Evolutionary conservation across 345 rosid genomes (phyloP), one percentile per base, ranked within the genome.

Genomic region (Lepidium aucheri): DNA sequence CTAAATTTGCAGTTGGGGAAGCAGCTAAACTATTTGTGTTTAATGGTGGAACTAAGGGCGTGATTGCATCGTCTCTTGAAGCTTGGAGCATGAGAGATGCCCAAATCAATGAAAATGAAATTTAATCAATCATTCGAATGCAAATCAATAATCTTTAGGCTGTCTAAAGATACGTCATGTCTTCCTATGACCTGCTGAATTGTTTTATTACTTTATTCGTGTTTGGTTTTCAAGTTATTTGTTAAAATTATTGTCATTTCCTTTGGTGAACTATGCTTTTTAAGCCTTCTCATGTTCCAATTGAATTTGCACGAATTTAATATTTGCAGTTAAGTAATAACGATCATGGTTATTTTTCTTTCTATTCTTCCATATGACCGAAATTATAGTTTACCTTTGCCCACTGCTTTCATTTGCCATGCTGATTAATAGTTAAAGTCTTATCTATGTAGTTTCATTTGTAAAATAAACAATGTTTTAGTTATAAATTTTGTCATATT

Each of bases 41-140:
- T 70, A 83, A 86, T 70, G 77, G 82, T 66, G 91, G 89, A 8
- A 62, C 80, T 9, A 40, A 6, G 2, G 34, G 59, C 60, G 84
- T 85, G 14, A 55, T 20, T 17, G 76, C 81, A 35, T 40, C 82
- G 24, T 73, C 68, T 6, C 40, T 85, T 12, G 76, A 66, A 58
- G 94, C 85, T 11, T 90, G 91, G 94, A 84, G 79, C 68, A 84
- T 86, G 85, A 76, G 80, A 47, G 74, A 72, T 26, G 91, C 91
- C 8, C 54, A 50, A 33, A 47, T 83, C 61, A 68, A 56, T 66
- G 7, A 34, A 35, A 60, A 49, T 32, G 4, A n/a, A 20, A 56
- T 6, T 56, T 55, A 35, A 16, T 16, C 7, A 6, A 54, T 43
- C 44, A 44, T 28, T 34, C 17, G 5, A 30, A 4, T 64, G 33